Evolutionary conservation across 1,284 basidiomycete species (phyloP).

Genomic region (Sanghuangporus baumii): DNA sequence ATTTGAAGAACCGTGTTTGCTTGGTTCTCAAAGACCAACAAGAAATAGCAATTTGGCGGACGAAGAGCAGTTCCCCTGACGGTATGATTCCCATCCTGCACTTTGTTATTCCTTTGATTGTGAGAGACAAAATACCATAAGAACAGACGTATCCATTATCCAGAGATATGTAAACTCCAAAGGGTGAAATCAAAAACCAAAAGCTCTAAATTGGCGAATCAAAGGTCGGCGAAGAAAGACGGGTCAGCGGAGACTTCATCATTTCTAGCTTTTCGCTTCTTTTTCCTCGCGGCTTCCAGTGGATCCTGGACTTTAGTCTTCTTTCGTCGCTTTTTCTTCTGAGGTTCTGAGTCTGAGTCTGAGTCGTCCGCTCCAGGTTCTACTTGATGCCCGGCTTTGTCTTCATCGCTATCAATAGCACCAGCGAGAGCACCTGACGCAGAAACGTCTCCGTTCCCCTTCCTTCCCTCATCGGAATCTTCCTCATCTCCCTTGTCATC

Average conservation of each 20-base stretch:
- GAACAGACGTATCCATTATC: not conserved
- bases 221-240: slow-evolving; percentile 70
- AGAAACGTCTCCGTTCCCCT: slow-evolving; percentile 21
- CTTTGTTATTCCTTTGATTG: no score
- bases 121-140: no score
- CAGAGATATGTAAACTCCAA: not conserved
- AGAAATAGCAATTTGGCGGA: no score
- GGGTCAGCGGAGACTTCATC: slow-evolving; percentile 48
- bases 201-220: slow-evolving; percentile 20
- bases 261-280: slow-evolving; percentile 42
- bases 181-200: not conserved
- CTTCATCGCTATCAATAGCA: slow-evolving; percentile 26
- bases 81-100: no score
- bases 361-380: slow-evolving; percentile 17
- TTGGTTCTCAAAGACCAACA: no score
- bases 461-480: not conserved
- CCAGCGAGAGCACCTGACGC: slow-evolving; percentile 16
- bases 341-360: slow-evolving; percentile 30
- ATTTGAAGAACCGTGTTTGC: no score
- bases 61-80: no score
- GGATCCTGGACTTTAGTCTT: slow-evolving; percentile 51
- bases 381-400: slow-evolving; percentile 18
- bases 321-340: slow-evolving; percentile 42
- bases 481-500: slow-evolving; percentile 27
- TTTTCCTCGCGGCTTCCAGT: slow-evolving; percentile 39